Evolutionary conservation across 208 protist species (phyloP).

Genomic region (Borovskyia barvae): DNA sequence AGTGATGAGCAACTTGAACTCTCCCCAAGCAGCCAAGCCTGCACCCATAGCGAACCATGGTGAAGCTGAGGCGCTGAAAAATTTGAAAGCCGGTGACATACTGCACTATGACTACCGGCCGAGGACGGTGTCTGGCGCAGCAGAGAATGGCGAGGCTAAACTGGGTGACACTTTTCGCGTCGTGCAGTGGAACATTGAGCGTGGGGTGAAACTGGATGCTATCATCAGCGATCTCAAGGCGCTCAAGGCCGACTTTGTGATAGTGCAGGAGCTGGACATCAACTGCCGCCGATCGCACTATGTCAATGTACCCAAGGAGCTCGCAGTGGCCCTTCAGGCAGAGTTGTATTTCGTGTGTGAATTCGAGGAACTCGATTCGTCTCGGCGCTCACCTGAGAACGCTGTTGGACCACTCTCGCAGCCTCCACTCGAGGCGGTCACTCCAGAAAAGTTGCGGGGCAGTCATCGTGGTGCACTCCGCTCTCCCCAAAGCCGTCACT

Average conservation of each 20-base stretch:
- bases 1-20: neutral
- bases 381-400: conserved; percentile 28
- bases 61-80: conserved; percentile 8
- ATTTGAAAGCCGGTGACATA: conserved; percentile 39
- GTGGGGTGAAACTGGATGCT: conserved; percentile 48
- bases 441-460: neutral
- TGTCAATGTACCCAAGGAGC: conserved; percentile 52
- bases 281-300: conserved; percentile 67
- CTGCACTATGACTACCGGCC: conserved; percentile 76
- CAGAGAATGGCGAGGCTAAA: conserved; percentile 5
- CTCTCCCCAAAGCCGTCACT: conserved; percentile 26
- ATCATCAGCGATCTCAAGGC: conserved; percentile 52
- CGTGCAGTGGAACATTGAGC: conserved; percentile 88
- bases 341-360: conserved; percentile 76
- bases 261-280: conserved; percentile 84
- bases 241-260: conserved; percentile 61
- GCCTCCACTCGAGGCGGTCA: conserved; percentile 4
- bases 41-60: neutral
- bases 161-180: conserved; percentile 49
- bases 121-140: neutral
- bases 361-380: conserved; percentile 68
- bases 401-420: conserved; percentile 50
- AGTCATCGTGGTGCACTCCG: neutral
- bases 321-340: conserved; percentile 57
- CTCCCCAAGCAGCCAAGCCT: neutral